phyloP scores from a whole-genome alignment of 2,329 filamentous ascomycete genomes.

The Macrophomina pseudophaseolina region DNA sequence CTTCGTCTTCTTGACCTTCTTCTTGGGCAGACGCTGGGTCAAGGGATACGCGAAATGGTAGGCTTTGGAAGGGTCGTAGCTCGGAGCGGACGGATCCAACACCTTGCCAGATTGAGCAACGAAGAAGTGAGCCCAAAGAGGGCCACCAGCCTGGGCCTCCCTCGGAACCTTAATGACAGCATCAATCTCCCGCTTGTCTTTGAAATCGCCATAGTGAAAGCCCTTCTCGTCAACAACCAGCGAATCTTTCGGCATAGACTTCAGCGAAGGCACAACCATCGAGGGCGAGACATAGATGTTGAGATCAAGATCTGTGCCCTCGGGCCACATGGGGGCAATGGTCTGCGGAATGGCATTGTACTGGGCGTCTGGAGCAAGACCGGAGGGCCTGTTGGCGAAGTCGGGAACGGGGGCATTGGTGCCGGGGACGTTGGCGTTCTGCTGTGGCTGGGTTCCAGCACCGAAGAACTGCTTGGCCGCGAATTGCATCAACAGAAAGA shows the following conservation, averaged over 20 bases:
- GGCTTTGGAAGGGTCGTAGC: constrained; percentile 76
- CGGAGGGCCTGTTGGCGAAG: constrained; percentile 42
- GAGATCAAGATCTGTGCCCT: constrained; percentile 79
- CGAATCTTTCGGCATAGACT: constrained; percentile 67
- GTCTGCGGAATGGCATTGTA: constrained; percentile 70
- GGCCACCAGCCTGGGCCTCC: constrained; percentile 87
- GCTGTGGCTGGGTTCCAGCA: constrained; percentile 18
- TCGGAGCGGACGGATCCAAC: constrained; percentile 74
- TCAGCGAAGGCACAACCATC: constrained; percentile 70
- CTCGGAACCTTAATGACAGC: constrained; percentile 78
- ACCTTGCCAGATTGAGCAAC: constrained; percentile 76
- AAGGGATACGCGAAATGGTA: constrained; percentile 84
- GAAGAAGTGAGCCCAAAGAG: constrained; percentile 94
- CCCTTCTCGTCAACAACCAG: constrained; percentile 79
- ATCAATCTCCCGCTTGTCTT: constrained; percentile 77
- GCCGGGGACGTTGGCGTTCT: constrained; percentile 31
- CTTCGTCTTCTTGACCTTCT: constrained; percentile 84
- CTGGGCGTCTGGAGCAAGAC: constrained; percentile 58
- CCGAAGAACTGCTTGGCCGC: constrained; percentile 62
- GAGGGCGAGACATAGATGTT: constrained; percentile 82
- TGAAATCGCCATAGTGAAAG: constrained; percentile 79
- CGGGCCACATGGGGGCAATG: constrained; percentile 87
- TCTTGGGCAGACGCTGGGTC: constrained; percentile 89
- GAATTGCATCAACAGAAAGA: constrained; percentile 65
- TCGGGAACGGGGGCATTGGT: constrained; percentile 42